Percentiles rank a stretch among this genome's conserved stretches.
phyloP scores from a whole-genome alignment of 768 basidiomycete genomes.

The Auricularia heimuer region DNA sequence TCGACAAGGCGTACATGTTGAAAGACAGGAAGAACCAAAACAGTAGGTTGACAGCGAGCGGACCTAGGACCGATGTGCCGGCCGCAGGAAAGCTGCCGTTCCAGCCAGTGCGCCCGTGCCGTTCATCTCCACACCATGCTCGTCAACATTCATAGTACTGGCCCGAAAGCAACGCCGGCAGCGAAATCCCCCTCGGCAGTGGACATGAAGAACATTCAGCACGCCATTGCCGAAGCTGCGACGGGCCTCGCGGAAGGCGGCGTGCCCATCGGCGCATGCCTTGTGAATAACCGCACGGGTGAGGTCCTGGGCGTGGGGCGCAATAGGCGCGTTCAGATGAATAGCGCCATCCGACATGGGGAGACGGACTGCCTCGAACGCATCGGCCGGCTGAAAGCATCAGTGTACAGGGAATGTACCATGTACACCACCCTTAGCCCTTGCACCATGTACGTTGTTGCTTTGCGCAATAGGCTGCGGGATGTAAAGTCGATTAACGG shows the following conservation, averaged over 20 bases:
- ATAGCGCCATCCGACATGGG: conserved; percentile 34
- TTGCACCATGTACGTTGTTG: conserved; percentile 33
- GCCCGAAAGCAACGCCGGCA: conserved; percentile 8
- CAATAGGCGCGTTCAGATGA: conserved; percentile 37
- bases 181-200: conserved; percentile 2
- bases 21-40: too few relatives aligned
- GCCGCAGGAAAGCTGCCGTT: too few relatives aligned
- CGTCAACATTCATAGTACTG: neutral
- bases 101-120: too few relatives aligned
- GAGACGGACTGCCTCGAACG: conserved; percentile 38
- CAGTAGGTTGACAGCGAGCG: too few relatives aligned
- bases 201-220: conserved; percentile 16
- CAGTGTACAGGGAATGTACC: conserved; percentile 37
- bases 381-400: conserved; percentile 39
- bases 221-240: conserved; percentile 29
- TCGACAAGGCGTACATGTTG: too few relatives aligned
- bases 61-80: too few relatives aligned
- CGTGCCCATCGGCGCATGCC: conserved; percentile 51
- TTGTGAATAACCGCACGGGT: conserved; percentile 21
- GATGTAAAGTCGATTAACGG: too few relatives aligned
- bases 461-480: neutral
- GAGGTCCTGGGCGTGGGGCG: conserved; percentile 33
- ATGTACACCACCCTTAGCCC: conserved; percentile 36
- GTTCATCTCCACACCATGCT: neutral
- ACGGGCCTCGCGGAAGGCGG: conserved; percentile 44